These are phyloP conservation scores for Cladosporium sphaerospermum DNA, from an alignment of 2,329 filamentous ascomycete species.

Conservation along the genomic window DNA sequence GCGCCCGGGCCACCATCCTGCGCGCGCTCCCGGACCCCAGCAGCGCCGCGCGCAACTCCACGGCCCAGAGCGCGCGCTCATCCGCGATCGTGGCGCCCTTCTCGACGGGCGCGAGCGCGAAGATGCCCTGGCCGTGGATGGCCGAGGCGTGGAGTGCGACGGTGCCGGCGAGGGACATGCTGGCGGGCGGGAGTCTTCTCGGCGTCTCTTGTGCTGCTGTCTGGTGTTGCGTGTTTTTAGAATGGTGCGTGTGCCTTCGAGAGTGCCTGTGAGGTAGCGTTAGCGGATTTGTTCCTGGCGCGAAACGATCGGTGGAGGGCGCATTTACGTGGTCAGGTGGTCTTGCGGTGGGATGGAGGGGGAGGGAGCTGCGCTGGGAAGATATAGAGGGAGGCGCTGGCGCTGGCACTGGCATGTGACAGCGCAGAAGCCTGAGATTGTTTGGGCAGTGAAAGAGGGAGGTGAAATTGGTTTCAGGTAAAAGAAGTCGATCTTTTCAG, in stretches of 20 bases:
- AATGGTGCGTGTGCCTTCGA: background rate
- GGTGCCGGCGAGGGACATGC: background rate
- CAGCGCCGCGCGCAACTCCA: background rate
- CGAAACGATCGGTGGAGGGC: background rate
- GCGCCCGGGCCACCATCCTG: background rate
- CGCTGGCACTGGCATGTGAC: no score
- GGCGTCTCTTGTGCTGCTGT: no score
- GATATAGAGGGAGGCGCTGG: no score
- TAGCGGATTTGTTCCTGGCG: background rate
- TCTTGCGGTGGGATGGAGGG: no score
- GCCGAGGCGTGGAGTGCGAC: background rate
- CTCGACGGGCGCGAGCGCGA: background rate
- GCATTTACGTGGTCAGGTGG: no score
- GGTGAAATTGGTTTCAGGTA: no score
- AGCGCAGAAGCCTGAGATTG: no score
- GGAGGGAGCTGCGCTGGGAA: no score
- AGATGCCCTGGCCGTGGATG: background rate
- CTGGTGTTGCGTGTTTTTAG: background rate
- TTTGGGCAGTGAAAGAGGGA: no score
- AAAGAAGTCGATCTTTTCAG: no score
- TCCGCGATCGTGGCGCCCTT: background rate
- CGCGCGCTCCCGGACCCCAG: background rate
- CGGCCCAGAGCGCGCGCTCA: slow-evolving; percentile 2
- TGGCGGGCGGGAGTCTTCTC: background rate
- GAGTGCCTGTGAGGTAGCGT: background rate